Conservation (phyloP, 2,329 filamentous ascomycete genomes). For the Shiraia sp. region DNA sequence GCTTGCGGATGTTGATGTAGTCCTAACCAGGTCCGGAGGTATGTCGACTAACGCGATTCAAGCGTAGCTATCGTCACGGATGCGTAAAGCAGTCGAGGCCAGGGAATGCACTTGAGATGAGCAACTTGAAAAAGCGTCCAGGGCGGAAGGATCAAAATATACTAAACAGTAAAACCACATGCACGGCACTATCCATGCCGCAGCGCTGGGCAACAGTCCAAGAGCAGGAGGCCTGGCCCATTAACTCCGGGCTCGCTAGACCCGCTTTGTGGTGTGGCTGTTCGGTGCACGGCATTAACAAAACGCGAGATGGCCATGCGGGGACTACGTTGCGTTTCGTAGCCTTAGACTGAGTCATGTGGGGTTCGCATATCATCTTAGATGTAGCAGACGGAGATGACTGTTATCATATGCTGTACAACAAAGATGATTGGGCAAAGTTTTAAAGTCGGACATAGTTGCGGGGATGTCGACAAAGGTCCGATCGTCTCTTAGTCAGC, state of each 20-base stretch:
- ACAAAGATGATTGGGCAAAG: too few relatives aligned
- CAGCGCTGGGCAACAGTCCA: background rate
- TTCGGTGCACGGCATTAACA: slow-evolving; percentile 17
- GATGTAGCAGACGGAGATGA: too few relatives aligned
- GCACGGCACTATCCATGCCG: background rate
- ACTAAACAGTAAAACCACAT: background rate
- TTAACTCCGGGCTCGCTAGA: slow-evolving; percentile 12
- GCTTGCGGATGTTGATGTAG: background rate
- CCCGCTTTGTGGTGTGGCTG: slow-evolving; percentile 2
- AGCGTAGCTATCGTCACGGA: background rate
- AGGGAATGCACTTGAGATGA: background rate
- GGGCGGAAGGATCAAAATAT: background rate
- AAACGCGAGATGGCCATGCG: slow-evolving; percentile 15
- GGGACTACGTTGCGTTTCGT: too few relatives aligned
- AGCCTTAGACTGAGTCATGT: background rate
- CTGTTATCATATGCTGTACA: too few relatives aligned
- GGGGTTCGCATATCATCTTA: background rate
- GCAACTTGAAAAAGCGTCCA: background rate
- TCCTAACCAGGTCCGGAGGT: background rate
- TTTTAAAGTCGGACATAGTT: too few relatives aligned
- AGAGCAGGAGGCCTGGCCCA: slow-evolving; percentile 1
- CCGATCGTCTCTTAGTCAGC: too few relatives aligned
- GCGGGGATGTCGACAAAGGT: too few relatives aligned
- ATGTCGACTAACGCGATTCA: background rate
- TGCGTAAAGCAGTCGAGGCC: background rate